Evolutionary conservation across 2,329 filamentous ascomycete genomes (phyloP), one percentile per base, ranked within the genome.

Genomic region (Colletotrichum sansevieriae): DNA sequence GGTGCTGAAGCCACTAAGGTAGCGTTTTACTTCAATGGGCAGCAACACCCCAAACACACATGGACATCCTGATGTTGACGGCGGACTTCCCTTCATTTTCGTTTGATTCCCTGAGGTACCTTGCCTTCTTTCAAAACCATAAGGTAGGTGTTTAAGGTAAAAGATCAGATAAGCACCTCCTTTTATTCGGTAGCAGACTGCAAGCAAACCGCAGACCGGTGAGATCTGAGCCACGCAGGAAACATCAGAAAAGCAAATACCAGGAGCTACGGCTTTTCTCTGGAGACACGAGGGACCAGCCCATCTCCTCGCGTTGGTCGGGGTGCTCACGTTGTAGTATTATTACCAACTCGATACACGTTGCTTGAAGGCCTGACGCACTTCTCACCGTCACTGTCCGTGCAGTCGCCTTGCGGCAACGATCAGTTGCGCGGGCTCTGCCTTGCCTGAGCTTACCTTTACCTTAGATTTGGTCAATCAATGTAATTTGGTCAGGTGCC

Each of bases 321-420:
- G 25, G 4, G 25, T 29, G 7, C 25, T 7, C 18, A 29, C 7
- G 18, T 18, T 18, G 18, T 18, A 22, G 4, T 22, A 22, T 22
- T 22, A 29, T 29, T 29, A 29, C 29, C 29, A 29, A 29, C 29
- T 37, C 52, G 13, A 39, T 5, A 3, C 37, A 39, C 37, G 37
- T 39, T 39, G 29, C 29, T 9, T 39, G 37, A 39, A 39, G 37
- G 55, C 63, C 22, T 13, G 37, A 47, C 56, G 25, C 47, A 56
- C 49, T 56, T 25, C 49, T 62, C 57, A 49, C 57, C 63, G 63
- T 66, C 57, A 61, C 18, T 56, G 63, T 62, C 57, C 49, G 63
- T 66, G 63, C 63, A 33, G 18, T 11, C 29, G 29, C 6, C 29
- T 33, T n/a, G 44, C 18, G 41, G 18, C 29, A 13, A 39, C 18